Evolutionary conservation across 23 red algal species (phyloP).

Genomic region (Gracilaria gracilis): DNA sequence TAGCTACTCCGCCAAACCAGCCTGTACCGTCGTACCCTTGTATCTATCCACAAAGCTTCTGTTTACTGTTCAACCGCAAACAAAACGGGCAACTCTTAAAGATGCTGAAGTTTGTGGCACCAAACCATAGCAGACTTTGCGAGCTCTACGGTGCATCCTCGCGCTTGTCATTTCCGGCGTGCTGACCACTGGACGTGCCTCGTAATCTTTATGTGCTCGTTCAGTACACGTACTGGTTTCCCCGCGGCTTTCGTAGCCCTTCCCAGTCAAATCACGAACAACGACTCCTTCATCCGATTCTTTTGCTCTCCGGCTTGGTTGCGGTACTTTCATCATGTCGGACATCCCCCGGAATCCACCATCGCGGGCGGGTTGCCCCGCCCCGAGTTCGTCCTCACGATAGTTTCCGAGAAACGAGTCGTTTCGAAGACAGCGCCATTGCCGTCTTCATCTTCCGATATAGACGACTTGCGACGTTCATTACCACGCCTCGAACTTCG

Average conservation of each 20-base stretch:
- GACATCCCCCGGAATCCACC: neutral
- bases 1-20: no score
- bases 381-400: neutral
- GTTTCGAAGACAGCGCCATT: neutral
- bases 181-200: neutral
- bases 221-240: neutral
- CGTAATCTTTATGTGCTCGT: neutral
- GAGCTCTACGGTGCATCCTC: no score
- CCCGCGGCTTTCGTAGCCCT: neutral
- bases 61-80: no score
- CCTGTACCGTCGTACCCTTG: no score
- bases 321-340: neutral
- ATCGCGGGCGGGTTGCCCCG: neutral
- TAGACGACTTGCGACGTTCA: neutral
- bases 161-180: neutral
- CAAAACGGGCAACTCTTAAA: no score
- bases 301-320: neutral
- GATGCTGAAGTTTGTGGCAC: no score
- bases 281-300: neutral
- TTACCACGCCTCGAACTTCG: conserved; percentile 16
- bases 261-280: neutral
- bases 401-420: conserved; percentile 18
- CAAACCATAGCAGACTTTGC: no score
- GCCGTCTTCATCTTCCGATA: neutral
- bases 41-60: no score